Base-by-base conservation (phyloP, 73 alveolate genomes). In the Symbiodinium pilosum region DNA sequence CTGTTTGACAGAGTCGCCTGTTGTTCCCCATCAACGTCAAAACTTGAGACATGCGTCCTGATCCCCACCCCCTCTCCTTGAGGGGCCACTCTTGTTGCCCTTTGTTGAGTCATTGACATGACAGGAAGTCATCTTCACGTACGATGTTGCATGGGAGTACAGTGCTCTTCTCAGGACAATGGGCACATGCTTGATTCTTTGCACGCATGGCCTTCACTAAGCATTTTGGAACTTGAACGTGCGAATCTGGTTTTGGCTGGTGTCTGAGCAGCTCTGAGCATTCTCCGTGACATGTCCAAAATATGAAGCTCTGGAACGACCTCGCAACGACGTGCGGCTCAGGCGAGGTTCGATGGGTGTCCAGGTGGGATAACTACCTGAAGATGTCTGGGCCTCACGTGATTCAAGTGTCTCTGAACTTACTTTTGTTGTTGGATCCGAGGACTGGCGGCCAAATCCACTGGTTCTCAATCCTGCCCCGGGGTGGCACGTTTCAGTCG, bases 281-380 rank as follows among this genome's bases (percentile, higher is more conserved):
- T n/a, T n/a, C n/a, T n/a, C n/a, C n/a, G n/a, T n/a, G n/a, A n/a
- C n/a, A n/a, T n/a, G n/a, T n/a, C n/a, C n/a, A n/a, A n/a, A n/a
- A n/a, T n/a, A n/a, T n/a, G n/a, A n/a, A n/a, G n/a, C n/a, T n/a
- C n/a, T n/a, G n/a, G n/a, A n/a, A n/a, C n/a, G n/a, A n/a, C n/a
- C n/a, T n/a, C n/a, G n/a, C n/a, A n/a, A n/a, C n/a, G n/a, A 14
- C 59, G 6, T 47, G 59, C 6, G 59, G 38, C 18, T 64, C 47
- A 88, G 88, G 97, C 51, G 75, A 68, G 0, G 40, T 71, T 32
- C 97, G 97, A 8, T 91, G 97, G 97, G 97, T 91, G 39, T 69
- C 97, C 16, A 34, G 92, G 38, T 93, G 98, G 98, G 98, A 93
- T 93, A 93, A 93, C 98, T 93, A 93, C 85, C 44, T 93, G 93